phyloP scores from a whole-genome alignment of 768 basidiomycete genomes.

The Suillus placidus region DNA sequence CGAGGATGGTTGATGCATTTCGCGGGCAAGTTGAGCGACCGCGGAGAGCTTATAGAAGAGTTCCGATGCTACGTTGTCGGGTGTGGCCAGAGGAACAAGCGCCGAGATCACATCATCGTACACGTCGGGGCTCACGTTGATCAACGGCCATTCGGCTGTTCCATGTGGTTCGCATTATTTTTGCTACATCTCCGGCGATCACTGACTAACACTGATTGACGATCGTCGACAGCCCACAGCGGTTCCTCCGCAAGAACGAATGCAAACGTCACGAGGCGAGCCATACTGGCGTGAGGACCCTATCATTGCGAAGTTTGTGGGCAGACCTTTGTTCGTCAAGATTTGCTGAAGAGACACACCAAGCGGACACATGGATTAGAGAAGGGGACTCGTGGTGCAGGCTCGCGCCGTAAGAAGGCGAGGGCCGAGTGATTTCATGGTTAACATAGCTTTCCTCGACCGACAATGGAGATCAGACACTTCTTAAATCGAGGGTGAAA shows the following conservation, averaged over 20 bases:
- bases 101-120: constrained; percentile 73
- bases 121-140: constrained; percentile 75
- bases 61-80: constrained; percentile 71
- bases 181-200: neutral
- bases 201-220: constrained; percentile 15
- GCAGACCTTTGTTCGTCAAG: constrained; percentile 65
- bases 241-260: constrained; percentile 76
- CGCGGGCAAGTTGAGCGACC: constrained; percentile 63
- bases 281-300: constrained; percentile 61
- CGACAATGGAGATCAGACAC: neutral
- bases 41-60: constrained; percentile 58
- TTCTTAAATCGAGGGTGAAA: neutral
- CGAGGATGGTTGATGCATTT: constrained; percentile 67
- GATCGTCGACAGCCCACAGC: constrained; percentile 47
- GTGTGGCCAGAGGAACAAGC: constrained; percentile 69
- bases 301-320: constrained; percentile 61
- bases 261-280: constrained; percentile 75
- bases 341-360: constrained; percentile 67
- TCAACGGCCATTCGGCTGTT: constrained; percentile 65
- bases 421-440: neutral
- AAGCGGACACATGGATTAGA: constrained; percentile 54
- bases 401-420: constrained; percentile 1
- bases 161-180: constrained; percentile 55
- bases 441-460: neutral
- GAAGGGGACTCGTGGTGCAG: constrained; percentile 35